Percentiles rank a stretch among this genome's conserved stretches.
Conservation (phyloP, 1,284 basidiomycete species). For the Cryptococcus depauperatus region DNA sequence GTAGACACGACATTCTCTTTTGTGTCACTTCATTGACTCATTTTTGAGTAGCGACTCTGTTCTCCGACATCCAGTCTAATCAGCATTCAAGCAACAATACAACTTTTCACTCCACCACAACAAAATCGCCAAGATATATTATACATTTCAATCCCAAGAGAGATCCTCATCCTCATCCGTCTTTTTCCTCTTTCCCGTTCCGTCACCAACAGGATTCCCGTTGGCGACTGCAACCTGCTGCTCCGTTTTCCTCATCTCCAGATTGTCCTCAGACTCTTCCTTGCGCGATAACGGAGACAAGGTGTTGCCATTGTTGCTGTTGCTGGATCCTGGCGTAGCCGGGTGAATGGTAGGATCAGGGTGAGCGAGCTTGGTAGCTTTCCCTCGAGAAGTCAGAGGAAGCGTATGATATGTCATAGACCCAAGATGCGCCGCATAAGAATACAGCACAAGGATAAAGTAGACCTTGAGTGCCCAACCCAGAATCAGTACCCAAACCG, state of each 20-base stretch:
- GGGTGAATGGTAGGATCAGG: constrained; percentile 13
- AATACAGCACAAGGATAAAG: constrained; percentile 84
- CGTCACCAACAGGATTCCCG: neutral
- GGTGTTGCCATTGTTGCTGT: too few relatives aligned
- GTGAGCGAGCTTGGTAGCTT: constrained; percentile 23
- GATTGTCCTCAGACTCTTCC: constrained; percentile 16
- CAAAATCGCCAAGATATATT: too few relatives aligned
- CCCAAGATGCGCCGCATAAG: constrained; percentile 86
- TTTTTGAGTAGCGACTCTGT: too few relatives aligned
- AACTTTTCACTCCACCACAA: too few relatives aligned
- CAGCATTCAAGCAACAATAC: too few relatives aligned
- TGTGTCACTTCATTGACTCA: too few relatives aligned
- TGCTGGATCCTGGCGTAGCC: constrained; percentile 8
- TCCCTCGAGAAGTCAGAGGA: constrained; percentile 49
- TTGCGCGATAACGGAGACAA: neutral
- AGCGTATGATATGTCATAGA: constrained; percentile 82
- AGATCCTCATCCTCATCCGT: constrained; percentile 21
- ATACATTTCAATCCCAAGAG: constrained; percentile 33
- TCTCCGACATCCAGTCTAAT: too few relatives aligned
- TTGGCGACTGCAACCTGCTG: constrained; percentile 9
- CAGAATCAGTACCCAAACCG: constrained; percentile 59
- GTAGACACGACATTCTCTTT: too few relatives aligned
- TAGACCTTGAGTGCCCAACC: constrained; percentile 92
- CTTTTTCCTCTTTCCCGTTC: constrained; percentile 7
- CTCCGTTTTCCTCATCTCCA: constrained; percentile 16